phyloP scores from a whole-genome alignment of 1,284 basidiomycete genomes.

The Polyporus tsugae region DNA sequence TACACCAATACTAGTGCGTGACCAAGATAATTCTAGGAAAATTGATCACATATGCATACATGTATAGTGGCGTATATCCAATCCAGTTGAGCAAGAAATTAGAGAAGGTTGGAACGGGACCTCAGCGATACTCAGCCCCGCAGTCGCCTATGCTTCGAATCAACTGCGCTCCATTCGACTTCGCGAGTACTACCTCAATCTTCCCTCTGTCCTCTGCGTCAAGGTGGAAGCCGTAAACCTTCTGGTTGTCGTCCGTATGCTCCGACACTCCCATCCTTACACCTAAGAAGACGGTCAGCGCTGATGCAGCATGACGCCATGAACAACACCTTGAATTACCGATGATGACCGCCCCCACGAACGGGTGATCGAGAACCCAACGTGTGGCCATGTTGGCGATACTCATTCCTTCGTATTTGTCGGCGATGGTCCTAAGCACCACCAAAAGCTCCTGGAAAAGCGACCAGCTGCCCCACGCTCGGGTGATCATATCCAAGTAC shows the following conservation, averaged over 20 bases:
- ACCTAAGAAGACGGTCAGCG: slow-evolving; percentile 50
- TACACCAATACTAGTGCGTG: neutral
- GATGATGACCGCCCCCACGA: slow-evolving; percentile 81
- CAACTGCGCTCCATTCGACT: slow-evolving; percentile 65
- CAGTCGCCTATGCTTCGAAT: slow-evolving; percentile 80
- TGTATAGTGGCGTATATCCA: neutral
- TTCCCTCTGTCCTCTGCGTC: slow-evolving; percentile 61
- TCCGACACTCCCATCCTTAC: slow-evolving; percentile 80
- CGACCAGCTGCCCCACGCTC: slow-evolving; percentile 79
- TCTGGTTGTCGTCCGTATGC: slow-evolving; percentile 73
- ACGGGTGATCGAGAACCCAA: slow-evolving; percentile 82
- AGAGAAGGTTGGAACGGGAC: neutral
- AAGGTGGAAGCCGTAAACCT: slow-evolving; percentile 66
- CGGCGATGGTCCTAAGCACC: slow-evolving; percentile 68
- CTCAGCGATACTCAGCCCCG: slow-evolving; percentile 79
- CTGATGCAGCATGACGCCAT: slow-evolving; percentile 13
- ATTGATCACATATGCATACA: neutral
- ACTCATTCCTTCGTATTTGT: slow-evolving; percentile 71
- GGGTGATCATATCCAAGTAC: slow-evolving; percentile 85
- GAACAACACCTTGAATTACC: slow-evolving; percentile 50
- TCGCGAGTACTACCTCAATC: slow-evolving; percentile 68
- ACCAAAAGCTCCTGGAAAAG: slow-evolving; percentile 74
- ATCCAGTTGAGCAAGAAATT: neutral
- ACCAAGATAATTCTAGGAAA: neutral
- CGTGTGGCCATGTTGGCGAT: slow-evolving; percentile 82